Evolutionary conservation across 768 basidiomycete genomes (phyloP).

Genomic region (Tulasnella sp.): DNA sequence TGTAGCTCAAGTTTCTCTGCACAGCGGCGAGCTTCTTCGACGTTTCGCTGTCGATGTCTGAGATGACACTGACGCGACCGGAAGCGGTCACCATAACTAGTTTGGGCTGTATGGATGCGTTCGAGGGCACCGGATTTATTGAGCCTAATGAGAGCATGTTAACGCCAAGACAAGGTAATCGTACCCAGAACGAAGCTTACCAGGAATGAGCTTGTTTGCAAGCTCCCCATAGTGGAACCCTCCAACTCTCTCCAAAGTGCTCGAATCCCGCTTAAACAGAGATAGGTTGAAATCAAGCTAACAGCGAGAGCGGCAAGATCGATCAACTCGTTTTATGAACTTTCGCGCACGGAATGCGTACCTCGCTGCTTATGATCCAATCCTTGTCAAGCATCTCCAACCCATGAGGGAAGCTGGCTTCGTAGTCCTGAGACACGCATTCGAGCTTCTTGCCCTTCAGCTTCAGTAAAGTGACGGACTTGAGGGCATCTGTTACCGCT

Average conservation of each 20-base stretch:
- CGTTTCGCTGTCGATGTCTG: constrained; percentile 44
- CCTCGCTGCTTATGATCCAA: constrained; percentile 63
- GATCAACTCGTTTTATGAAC: neutral
- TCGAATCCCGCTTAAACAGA: constrained; percentile 43
- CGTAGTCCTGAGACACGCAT: constrained; percentile 60
- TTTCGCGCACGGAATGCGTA: constrained; percentile 29
- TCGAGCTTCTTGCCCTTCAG: constrained; percentile 35
- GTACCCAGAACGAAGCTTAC: constrained; percentile 26
- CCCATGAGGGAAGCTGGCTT: constrained; percentile 59
- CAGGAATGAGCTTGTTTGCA: constrained; percentile 62
- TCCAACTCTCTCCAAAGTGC: constrained; percentile 50
- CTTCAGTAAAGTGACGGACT: constrained; percentile 61
- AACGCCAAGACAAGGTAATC: neutral
- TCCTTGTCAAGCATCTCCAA: constrained; percentile 46
- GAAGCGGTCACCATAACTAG: constrained; percentile 67
- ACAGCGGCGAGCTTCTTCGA: constrained; percentile 53
- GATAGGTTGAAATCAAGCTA: constrained; percentile 60
- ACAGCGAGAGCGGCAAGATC: neutral
- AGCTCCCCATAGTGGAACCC: constrained; percentile 64
- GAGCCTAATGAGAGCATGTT: constrained; percentile 34
- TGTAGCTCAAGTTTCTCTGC: constrained; percentile 59
- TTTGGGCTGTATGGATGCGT: constrained; percentile 37
- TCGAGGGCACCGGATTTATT: constrained; percentile 34
- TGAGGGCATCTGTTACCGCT: constrained; percentile 68
- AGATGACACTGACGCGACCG: constrained; percentile 65